Conservation (phyloP, 371 early-diverging fungal species). For the Chytridiales sp. region DNA sequence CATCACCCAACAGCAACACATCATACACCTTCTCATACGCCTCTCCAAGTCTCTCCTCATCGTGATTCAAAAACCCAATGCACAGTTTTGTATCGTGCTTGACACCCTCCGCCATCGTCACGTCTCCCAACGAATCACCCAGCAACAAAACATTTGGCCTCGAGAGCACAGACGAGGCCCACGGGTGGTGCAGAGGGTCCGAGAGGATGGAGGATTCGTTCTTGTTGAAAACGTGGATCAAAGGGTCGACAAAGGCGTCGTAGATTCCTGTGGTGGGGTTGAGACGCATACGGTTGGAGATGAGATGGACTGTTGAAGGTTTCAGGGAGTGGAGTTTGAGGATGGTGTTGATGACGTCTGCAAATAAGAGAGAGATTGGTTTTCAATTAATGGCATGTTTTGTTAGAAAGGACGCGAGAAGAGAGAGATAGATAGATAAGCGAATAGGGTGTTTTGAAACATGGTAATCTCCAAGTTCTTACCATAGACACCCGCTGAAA, state of each 20-base stretch:
- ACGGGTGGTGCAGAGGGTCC: slow-evolving; percentile 26
- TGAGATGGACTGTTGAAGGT: slow-evolving; percentile 64
- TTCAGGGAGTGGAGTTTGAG: slow-evolving; percentile 43
- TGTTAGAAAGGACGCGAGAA: neutral
- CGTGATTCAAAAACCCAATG: slow-evolving; percentile 72
- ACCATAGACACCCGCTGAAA: slow-evolving; percentile 72
- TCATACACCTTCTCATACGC: slow-evolving; percentile 65
- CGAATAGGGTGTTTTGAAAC: too few species aligned
- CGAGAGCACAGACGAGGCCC: slow-evolving; percentile 12
- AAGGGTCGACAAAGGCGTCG: slow-evolving; percentile 60
- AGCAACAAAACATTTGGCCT: slow-evolving; percentile 44
- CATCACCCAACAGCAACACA: slow-evolving; percentile 66
- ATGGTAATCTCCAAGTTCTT: too few species aligned
- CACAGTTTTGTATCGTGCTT: slow-evolving; percentile 57
- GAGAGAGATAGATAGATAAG: too few species aligned
- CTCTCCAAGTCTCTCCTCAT: slow-evolving; percentile 50
- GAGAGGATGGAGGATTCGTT: slow-evolving; percentile 56
- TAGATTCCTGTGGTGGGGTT: slow-evolving; percentile 51
- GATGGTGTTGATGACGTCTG: slow-evolving; percentile 66
- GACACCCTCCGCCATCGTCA: slow-evolving; percentile 69
- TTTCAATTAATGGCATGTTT: neutral
- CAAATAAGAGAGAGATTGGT: slow-evolving; percentile 3
- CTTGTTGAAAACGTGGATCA: slow-evolving; percentile 80
- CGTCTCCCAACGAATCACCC: slow-evolving; percentile 74
- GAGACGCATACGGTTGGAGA: slow-evolving; percentile 72